These are phyloP conservation scores for Periconia sp. DNA, from an alignment of 2,329 filamentous ascomycete genomes.

Conservation along the genomic window DNA sequence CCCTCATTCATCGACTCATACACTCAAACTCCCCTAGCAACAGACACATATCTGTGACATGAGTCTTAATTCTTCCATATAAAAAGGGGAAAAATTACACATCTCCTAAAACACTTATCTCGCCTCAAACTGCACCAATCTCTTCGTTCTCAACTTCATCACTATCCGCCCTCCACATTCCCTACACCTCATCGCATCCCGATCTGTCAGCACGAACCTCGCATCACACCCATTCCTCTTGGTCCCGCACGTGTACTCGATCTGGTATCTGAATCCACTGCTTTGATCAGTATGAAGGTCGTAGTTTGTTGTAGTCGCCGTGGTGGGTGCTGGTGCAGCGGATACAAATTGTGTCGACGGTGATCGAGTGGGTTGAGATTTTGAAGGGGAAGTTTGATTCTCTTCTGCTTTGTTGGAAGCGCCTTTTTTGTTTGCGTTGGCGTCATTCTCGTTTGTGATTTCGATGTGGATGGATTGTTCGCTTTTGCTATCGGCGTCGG, in stretches of 20 bases:
- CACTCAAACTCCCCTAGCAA: background rate
- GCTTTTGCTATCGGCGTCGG: too few species aligned
- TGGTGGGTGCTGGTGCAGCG: too few species aligned
- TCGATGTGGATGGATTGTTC: too few species aligned
- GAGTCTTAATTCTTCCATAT: too few species aligned
- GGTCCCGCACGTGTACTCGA: background rate
- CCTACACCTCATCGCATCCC: constrained; percentile 11
- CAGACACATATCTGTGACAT: too few species aligned
- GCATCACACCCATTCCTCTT: background rate
- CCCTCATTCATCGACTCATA: background rate
- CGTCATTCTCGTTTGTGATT: background rate
- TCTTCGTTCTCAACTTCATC: constrained; percentile 17
- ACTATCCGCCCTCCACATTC: constrained; percentile 10
- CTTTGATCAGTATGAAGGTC: too few species aligned
- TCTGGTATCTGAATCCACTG: background rate
- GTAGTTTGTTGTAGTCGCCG: too few species aligned
- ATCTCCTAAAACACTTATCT: background rate
- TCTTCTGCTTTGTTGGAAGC: background rate
- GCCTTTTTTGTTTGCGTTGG: background rate
- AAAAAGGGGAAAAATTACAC: too few species aligned
- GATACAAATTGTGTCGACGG: background rate
- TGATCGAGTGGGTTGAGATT: background rate
- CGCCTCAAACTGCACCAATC: constrained; percentile 24
- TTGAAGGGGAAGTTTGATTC: background rate
- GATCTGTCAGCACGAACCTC: background rate